Conservation (phyloP, 169 alveolate genomes). For the Pseudocohnilembus persalinus region DNA sequence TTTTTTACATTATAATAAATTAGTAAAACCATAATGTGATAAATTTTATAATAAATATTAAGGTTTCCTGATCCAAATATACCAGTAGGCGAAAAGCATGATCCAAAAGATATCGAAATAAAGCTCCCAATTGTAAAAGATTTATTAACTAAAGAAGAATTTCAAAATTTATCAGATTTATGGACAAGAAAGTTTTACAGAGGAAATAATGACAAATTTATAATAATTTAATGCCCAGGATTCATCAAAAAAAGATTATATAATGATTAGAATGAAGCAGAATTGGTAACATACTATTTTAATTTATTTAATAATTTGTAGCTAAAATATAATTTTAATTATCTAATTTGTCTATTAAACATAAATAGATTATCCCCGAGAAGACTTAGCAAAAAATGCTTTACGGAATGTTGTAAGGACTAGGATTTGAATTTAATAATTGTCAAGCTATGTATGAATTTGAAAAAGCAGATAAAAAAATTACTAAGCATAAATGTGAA, state of each 20-base stretch:
- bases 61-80: not conserved
- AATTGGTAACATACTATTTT: too few species aligned
- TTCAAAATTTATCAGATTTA: not conserved
- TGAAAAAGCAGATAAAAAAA: not conserved
- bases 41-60: too few species aligned
- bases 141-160: not conserved
- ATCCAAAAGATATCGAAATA: not conserved
- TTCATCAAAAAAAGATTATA: too few species aligned
- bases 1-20: too few species aligned
- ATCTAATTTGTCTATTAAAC: too few species aligned
- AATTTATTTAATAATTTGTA: too few species aligned
- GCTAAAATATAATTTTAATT: too few species aligned
- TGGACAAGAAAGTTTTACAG: not conserved
- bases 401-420: not conserved
- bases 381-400: not conserved
- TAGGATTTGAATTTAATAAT: not conserved
- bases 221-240: not conserved
- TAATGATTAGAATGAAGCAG: not conserved
- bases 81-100: not conserved
- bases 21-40: too few species aligned
- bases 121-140: not conserved
- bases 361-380: too few species aligned
- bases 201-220: not conserved
- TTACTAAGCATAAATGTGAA: not conserved
- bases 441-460: not conserved